Evolutionary conservation across 495 filamentous ascomycete species (phyloP), one percentile per base, ranked within the genome.

Genomic region (Jackrogersella minutella): DNA sequence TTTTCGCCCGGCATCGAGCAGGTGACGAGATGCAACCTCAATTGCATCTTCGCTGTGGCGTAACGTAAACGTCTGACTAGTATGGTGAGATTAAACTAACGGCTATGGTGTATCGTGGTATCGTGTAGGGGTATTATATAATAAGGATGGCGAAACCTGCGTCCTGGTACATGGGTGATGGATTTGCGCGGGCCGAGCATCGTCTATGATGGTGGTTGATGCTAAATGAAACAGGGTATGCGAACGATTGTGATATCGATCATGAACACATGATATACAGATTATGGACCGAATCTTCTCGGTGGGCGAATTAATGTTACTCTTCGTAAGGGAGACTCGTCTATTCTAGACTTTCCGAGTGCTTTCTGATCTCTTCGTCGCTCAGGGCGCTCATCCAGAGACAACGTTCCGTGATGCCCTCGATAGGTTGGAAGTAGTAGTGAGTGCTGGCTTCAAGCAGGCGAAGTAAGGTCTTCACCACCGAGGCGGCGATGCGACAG

Each of bases 351-450:
- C 55, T 63, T 21, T 78, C 79, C 1, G 77, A 79, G 10, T 73
- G 69, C 69, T 74, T 78, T 39, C 78, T 61, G 70, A 99, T 94
- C 75, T 94, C 89, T 41, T 92, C 92, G 67, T 99, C 96, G 16
- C 81, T 84, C 37, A 99, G 79, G 22, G 91, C 91, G 14, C 91
- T 87, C 82, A 99, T 93, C 96, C 96, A 99, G 49, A 99, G 83
- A 77, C 94, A 98, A 67, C 91, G 86, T 76, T 96, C 92, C 26
- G 93, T 88, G 49, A 97, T 86, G 36, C 92, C 91, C 46, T 93
- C 91, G 41, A 97, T 88, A 6, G 93, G 88, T 69, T 91, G 85
- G 66, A 97, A 95, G 8, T 82, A 81, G 71, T 98, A 98, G 59
- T 93, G 89, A 22, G 88, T 89, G 76, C 93, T 97, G n/a, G 92